Evolutionary conservation across 1,139 yeast species (phyloP), one percentile per base, ranked within the genome.

Genomic region (Magnusiomyces starmeri): DNA sequence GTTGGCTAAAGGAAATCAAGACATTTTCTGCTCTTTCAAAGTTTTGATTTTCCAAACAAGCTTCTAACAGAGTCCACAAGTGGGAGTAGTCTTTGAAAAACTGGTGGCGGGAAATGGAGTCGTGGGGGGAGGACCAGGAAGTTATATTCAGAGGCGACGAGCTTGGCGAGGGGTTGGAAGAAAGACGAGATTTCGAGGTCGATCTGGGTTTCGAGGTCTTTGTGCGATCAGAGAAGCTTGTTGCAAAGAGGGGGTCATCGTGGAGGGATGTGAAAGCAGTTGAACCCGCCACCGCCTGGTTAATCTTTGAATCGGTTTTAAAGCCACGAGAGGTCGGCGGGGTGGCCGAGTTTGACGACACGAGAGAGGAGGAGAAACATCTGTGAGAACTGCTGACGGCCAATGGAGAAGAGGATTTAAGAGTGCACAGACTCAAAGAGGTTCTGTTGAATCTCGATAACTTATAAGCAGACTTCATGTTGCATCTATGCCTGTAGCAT

Each of bases 1-100:
- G 70, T 43, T 75, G 78, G 58, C 76, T 75, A 48, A 79, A 72
- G 2, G 87, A 82, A 43, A 72, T 69, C 46, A 89, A 69, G 25
- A 88, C 81, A 32, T 81, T 72, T 59, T 79, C 81, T 0, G 96
- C 96, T 60, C 97, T 74, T 34, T 76, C 78, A 60, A 78, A 79
- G 63, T 86, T 85, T 51, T 77, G 77, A 34, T 86, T 76, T 46
- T 81, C 77, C 40, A 90, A 65, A 59, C 94, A 83, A 0, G 95
- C 95, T 62, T 88, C 96, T 41, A 88, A 72, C 35, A 89, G 69
- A 1, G 92, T 78, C 79, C 88, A 87, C 18, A 85, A 71, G 62
- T 85, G 87, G 50, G 77, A 72, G 34, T 81, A 77, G 55, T 82
- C 85, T 60, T 63, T 65, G 24, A 68, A 57, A 53, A 67, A 68